phyloP scores from a whole-genome alignment of 169 alveolate genomes.

The Perkinsus olseni region DNA sequence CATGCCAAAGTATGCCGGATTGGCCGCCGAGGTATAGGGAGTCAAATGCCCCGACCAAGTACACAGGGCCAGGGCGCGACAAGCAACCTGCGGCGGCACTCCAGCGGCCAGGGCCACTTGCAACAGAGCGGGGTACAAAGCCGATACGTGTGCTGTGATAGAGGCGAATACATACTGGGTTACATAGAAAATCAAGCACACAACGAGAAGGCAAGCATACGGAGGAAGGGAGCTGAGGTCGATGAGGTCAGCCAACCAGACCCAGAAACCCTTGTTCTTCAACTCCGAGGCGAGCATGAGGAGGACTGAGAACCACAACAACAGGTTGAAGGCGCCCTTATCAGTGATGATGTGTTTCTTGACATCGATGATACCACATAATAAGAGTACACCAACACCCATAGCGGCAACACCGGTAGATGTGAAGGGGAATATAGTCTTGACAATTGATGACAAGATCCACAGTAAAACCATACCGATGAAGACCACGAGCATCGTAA shows the following conservation, averaged over 20 bases:
- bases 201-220: neutral
- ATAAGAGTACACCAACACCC: neutral
- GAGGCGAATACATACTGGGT: conserved; percentile 6
- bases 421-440: neutral
- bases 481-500: neutral
- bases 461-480: neutral
- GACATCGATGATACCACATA: neutral
- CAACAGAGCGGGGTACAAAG: neutral
- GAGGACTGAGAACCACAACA: neutral
- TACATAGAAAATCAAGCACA: neutral
- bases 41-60: neutral
- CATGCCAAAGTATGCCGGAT: neutral
- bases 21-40: neutral
- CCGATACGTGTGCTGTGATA: neutral
- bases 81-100: neutral
- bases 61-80: neutral
- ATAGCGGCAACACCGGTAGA: neutral
- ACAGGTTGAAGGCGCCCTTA: neutral
- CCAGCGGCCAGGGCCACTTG: neutral
- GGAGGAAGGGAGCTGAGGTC: neutral
- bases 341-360: neutral
- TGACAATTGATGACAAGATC: neutral
- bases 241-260: neutral
- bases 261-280: conserved; percentile 2
- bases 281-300: neutral